Conservation (phyloP, 306 rosid genomes). For the Castanospermum australe region DNA sequence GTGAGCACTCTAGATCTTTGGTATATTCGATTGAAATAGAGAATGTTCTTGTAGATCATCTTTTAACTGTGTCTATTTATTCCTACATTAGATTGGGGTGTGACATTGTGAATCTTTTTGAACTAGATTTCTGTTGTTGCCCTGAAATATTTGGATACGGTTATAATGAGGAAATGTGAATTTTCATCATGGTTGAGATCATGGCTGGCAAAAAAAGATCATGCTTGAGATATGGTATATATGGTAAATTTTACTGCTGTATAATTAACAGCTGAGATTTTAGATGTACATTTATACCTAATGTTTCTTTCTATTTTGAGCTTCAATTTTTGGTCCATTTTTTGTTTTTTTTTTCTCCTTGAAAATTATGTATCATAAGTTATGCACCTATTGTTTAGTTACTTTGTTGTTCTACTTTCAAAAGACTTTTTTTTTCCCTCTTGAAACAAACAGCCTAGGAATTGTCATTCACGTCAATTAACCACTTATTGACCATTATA, state of each 20-base stretch:
- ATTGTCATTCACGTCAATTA: background rate
- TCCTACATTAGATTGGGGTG: background rate
- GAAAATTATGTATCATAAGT: background rate
- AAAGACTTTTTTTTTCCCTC: background rate
- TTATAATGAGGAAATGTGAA: background rate
- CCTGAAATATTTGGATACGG: background rate
- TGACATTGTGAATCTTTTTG: too few relatives aligned
- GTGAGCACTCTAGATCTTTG: background rate
- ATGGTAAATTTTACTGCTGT: background rate
- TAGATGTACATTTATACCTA: background rate
- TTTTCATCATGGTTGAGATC: too few relatives aligned
- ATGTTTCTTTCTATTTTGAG: background rate
- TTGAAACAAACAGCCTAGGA: background rate
- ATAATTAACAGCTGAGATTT: background rate
- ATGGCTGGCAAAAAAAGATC: too few relatives aligned
- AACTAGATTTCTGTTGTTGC: too few relatives aligned
- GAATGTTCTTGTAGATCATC: background rate
- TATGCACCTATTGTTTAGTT: background rate
- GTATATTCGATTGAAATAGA: background rate
- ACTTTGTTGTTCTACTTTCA: background rate
- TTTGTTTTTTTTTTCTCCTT: background rate
- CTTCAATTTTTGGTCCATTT: background rate
- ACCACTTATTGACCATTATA: background rate
- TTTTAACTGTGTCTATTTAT: background rate
- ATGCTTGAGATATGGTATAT: background rate